Base-by-base conservation (phyloP, 2,329 filamentous ascomycete species). In the Coniochaeta sp. region DNA sequence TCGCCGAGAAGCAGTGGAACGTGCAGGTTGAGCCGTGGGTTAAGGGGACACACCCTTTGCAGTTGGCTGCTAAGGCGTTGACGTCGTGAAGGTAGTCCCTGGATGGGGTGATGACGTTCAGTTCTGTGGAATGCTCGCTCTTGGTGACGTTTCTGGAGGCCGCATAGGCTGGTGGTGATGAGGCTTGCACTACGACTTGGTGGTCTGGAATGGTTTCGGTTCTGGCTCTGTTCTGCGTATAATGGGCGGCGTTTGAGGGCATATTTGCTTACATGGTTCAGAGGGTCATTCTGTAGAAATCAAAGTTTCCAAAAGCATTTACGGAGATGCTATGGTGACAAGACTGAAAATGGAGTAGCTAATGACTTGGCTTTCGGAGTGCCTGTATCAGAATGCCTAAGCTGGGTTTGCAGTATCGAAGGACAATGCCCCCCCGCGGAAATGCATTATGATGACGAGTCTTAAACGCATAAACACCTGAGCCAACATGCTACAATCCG, bases 1-100 rank as follows among this genome's bases (percentile, higher is more conserved):
- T 86, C 57, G 80, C 85, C 60, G 81, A 87, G 77, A 88, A 88
- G 78, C 84, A 88, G 79, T 79, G 78, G 67, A 74, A 76, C 66
- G 85, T 81, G 76, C 81, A 86, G 75, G 76, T 75, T 59, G 71
- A 72, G 67, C 67, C 67, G 36, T 69, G 65, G 65, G 65, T 68
- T 22, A 66, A 68, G 64, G 67, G 67, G 34, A 62, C 65, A 50
- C 60, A 69, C 67, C 62, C 69, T 59, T 60, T 69, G 55, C 64
- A 65, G 62, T 56, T 66, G 22, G 62, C 62, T 57, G 54, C 54
- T 5, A 11, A 3, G 28, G n/a, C 16, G 31, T 36, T 14, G 24
- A 24, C 52, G 52, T 55, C 7, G 52, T 22, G 19, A 58, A 55
- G n/a, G 47, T 3, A 6, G 19, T 47, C 16, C 4, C 12, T 47